These are phyloP conservation scores for grape (Vitis vinifera) DNA, from an alignment of 164 flowering plant species.

Conservation along the genomic window ASM3070453v1 NC_081818.1:21924501-21925000, in stretches of 20 bases:
- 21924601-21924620: too few relatives aligned
- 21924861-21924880: slow-evolving; percentile 3
- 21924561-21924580: too few relatives aligned
- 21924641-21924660: not conserved
- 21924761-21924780: slow-evolving; percentile 24
- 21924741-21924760: slow-evolving; percentile 20
- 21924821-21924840: slow-evolving; percentile 19
- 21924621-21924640: too few relatives aligned
- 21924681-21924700: slow-evolving; percentile 1
- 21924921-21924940: not conserved
- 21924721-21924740: slow-evolving; percentile 1
- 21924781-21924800: slow-evolving; percentile 26
- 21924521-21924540: slow-evolving; percentile 60
- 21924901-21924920: too few relatives aligned
- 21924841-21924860: slow-evolving; percentile 15
- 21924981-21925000: not conserved
- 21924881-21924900: not conserved
- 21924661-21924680: not conserved
- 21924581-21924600: not conserved
- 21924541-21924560: slow-evolving; percentile 27
- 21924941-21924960: not conserved
- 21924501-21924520: slow-evolving; percentile 51
- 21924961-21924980: slow-evolving; percentile 1
- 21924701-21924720: not conserved
- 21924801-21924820: slow-evolving; percentile 17